Conservation (phyloP, 495 filamentous ascomycete genomes). For the Cenococcum geophilum region DNA sequence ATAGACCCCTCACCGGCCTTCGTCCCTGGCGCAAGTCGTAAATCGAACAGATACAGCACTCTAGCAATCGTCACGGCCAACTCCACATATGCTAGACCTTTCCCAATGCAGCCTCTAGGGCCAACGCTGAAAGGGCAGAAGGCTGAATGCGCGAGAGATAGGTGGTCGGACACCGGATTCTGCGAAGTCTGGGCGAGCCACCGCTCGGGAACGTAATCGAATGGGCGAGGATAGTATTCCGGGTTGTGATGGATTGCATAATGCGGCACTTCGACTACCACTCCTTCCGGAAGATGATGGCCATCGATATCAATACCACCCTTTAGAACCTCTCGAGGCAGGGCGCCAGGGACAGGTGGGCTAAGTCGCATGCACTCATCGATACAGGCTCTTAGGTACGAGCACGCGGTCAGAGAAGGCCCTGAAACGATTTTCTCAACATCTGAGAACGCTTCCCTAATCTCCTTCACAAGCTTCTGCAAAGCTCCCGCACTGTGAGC, state of each 20-base stretch:
- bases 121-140: conserved; percentile 34
- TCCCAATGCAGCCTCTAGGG: conserved; percentile 31
- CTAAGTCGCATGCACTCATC: conserved; percentile 64
- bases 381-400: conserved; percentile 56
- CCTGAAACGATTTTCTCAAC: conserved; percentile 50
- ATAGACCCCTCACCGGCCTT: conserved; percentile 36
- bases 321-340: conserved; percentile 55
- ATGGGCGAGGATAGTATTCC: conserved; percentile 29
- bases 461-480: conserved; percentile 44
- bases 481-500: conserved; percentile 44
- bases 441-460: conserved; percentile 47
- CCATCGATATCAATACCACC: conserved; percentile 55
- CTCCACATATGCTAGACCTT: conserved; percentile 32
- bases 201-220: conserved; percentile 28
- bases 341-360: conserved; percentile 55
- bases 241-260: conserved; percentile 32
- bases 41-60: conserved; percentile 28
- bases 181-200: conserved; percentile 23
- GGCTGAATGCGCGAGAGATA: conserved; percentile 19
- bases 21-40: conserved; percentile 20
- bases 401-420: conserved; percentile 43
- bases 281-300: conserved; percentile 47
- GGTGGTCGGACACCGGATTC: conserved; percentile 11
- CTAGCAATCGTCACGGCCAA: conserved; percentile 28
- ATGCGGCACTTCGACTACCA: conserved; percentile 30